These are phyloP conservation scores for Ettlia oleoabundans DNA, from an alignment of 139 green algal genomes.

Conservation along the genomic window DNA sequence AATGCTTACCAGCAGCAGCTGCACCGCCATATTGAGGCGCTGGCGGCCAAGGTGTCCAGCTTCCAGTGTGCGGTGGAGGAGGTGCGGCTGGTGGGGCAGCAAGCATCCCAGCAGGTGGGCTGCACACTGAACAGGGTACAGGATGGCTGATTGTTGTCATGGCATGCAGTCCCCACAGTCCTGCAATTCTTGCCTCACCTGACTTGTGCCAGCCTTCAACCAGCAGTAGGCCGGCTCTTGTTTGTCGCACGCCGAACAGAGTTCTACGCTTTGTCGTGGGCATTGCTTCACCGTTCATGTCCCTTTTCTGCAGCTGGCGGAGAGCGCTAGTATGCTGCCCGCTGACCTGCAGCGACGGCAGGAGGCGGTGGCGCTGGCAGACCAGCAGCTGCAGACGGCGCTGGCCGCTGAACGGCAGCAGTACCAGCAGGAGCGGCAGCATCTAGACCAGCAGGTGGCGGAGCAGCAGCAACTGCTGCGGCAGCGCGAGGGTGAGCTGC, in stretches of 20 bases:
- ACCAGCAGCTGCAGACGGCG: slow-evolving; percentile 3
- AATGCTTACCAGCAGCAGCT: slow-evolving; percentile 26
- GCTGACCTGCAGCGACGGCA: slow-evolving; percentile 17
- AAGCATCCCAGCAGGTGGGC: slow-evolving; percentile 8
- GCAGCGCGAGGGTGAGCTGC: slow-evolving; percentile 21
- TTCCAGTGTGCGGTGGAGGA: slow-evolving; percentile 28
- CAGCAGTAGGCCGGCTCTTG: too few species aligned
- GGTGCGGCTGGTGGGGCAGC: slow-evolving; percentile 7
- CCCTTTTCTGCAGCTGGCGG: slow-evolving; percentile 11
- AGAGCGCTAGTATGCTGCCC: slow-evolving; percentile 21
- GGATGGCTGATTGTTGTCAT: not conserved
- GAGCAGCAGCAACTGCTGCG: slow-evolving; percentile 23
- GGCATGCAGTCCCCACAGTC: too few species aligned
- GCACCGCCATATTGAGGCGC: slow-evolving; percentile 21
- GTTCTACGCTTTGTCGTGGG: too few species aligned
- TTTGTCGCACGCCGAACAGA: too few species aligned
- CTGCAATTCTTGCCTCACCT: too few species aligned
- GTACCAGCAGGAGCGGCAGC: slow-evolving; percentile 28
- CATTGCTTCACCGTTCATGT: too few species aligned
- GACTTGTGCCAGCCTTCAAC: too few species aligned
- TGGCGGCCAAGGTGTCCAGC: slow-evolving; percentile 15
- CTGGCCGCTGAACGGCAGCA: slow-evolving; percentile 20
- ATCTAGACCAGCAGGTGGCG: slow-evolving; percentile 18
- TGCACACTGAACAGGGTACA: too few species aligned
- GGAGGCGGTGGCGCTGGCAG: not conserved